Evolutionary conservation across 176 grass and related monocot genomes (phyloP).

Genomic region (Triticum timopheevii): DNA sequence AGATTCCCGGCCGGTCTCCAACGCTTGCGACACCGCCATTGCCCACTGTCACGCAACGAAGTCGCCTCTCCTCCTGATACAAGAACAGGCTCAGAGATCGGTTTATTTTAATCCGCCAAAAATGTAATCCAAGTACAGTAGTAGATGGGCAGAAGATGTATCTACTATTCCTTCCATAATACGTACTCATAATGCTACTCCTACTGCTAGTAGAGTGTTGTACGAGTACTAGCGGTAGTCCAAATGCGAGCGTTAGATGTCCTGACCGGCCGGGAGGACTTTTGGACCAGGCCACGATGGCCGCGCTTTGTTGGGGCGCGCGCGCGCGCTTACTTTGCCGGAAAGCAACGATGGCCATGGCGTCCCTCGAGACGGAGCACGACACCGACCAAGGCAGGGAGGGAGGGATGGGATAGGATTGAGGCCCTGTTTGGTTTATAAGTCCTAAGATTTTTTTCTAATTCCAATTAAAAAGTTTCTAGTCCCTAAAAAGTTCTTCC

Average conservation of each 20-base stretch:
- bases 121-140: no score
- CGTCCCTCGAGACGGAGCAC: constrained; percentile 19
- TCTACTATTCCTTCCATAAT: no score
- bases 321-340: constrained; percentile 31
- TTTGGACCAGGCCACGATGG: constrained; percentile 28
- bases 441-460: no score
- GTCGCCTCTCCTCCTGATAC: constrained; percentile 32
- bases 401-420: background rate
- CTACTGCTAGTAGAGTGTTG: background rate
- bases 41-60: constrained; percentile 7
- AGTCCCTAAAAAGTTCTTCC: no score
- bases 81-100: constrained; percentile 28
- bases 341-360: constrained; percentile 50
- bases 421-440: no score
- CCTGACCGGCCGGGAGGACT: background rate
- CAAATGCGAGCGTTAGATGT: constrained; percentile 25
- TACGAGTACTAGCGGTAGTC: background rate
- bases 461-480: no score
- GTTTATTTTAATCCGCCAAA: background rate
- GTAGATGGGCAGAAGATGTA: no score
- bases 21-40: constrained; percentile 12
- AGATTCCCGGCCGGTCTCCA: constrained; percentile 42
- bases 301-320: constrained; percentile 28
- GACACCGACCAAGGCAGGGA: background rate
- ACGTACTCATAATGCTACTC: no score